Evolutionary conservation across 495 filamentous ascomycete species (phyloP).

Genomic region (Amphirosellinia nigrospora): DNA sequence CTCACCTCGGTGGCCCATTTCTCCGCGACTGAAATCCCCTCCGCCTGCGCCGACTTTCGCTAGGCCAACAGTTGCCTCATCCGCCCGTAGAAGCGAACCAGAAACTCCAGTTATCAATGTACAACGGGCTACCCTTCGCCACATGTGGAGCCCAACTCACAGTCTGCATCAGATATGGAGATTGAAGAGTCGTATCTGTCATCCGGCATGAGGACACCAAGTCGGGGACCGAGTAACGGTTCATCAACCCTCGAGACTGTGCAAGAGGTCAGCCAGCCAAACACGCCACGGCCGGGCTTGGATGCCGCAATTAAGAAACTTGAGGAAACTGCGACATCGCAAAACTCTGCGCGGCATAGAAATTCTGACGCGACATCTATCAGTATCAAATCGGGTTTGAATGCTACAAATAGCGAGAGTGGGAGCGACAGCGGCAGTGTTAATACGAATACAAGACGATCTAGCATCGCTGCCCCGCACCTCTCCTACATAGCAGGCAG

Average conservation of each 20-base stretch:
- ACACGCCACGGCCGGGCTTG: conserved; percentile 63
- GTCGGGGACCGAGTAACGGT: conserved; percentile 68
- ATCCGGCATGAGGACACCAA: conserved; percentile 67
- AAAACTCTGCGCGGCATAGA: conserved; percentile 45
- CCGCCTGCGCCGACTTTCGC: conserved; percentile 67
- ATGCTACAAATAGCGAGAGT: conserved; percentile 58
- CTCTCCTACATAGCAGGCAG: conserved; percentile 49
- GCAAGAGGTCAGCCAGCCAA: conserved; percentile 84
- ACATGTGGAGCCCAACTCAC: conserved; percentile 43
- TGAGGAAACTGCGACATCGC: conserved; percentile 55
- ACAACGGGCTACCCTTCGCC: conserved; percentile 57
- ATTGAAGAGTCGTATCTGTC: conserved; percentile 58
- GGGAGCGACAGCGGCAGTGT: conserved; percentile 65
- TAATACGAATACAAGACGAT: conserved; percentile 40
- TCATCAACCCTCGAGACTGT: conserved; percentile 86
- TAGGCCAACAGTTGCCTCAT: conserved; percentile 45
- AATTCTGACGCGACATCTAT: conserved; percentile 39
- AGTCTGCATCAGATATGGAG: conserved; percentile 54
- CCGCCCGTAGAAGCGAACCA: conserved; percentile 52
- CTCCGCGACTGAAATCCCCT: conserved; percentile 70
- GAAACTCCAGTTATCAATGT: conserved; percentile 61
- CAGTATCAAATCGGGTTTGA: conserved; percentile 43
- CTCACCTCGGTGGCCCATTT: conserved; percentile 68
- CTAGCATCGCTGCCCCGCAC: conserved; percentile 41
- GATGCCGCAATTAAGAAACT: conserved; percentile 53